A percentile compares a stretch with the other conserved stretches of the same genome.
Evolutionary conservation across 2,329 filamentous ascomycete genomes (phyloP).

Genomic region (Bipolaris victoriae): DNA sequence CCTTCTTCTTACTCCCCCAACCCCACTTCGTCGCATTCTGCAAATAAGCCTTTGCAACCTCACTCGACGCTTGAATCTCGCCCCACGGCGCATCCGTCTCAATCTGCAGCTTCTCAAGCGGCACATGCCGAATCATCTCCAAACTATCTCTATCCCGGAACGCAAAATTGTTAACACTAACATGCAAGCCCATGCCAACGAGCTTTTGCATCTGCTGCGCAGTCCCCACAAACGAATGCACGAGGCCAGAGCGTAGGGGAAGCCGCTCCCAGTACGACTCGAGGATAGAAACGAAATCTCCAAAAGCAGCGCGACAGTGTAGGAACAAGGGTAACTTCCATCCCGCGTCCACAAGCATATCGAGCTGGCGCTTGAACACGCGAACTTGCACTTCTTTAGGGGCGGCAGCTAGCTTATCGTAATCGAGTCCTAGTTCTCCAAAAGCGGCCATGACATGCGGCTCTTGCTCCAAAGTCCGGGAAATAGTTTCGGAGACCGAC

Average conservation of each 20-base stretch:
- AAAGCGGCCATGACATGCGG: slow-evolving; percentile 51
- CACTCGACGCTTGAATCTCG: slow-evolving; percentile 46
- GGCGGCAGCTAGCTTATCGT: slow-evolving; percentile 55
- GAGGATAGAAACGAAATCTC: slow-evolving; percentile 54
- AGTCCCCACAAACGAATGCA: slow-evolving; percentile 53
- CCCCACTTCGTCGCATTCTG: slow-evolving; percentile 48
- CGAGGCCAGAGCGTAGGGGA: slow-evolving; percentile 44
- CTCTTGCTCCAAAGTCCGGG: slow-evolving; percentile 24
- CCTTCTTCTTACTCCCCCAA: slow-evolving; percentile 55
- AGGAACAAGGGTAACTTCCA: slow-evolving; percentile 51
- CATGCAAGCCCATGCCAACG: slow-evolving; percentile 49
- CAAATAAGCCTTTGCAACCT: slow-evolving; percentile 54
- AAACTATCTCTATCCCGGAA: slow-evolving; percentile 50
- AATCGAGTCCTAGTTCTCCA: slow-evolving; percentile 60
- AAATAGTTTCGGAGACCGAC: slow-evolving; percentile 30
- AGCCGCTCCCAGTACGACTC: slow-evolving; percentile 48
- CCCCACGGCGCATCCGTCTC: slow-evolving; percentile 60
- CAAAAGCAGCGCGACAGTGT: slow-evolving; percentile 52
- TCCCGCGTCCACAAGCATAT: slow-evolving; percentile 44
- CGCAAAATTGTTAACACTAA: slow-evolving; percentile 60
- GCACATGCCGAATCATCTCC: slow-evolving; percentile 53
- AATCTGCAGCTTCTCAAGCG: slow-evolving; percentile 52
- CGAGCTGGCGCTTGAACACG: slow-evolving; percentile 53
- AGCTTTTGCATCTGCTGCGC: slow-evolving; percentile 50
- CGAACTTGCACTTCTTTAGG: slow-evolving; percentile 52